Evolutionary conservation across 306 rosid species (phyloP), one percentile per base, ranked within the genome.

Genomic region (Fagus crenata): DNA sequence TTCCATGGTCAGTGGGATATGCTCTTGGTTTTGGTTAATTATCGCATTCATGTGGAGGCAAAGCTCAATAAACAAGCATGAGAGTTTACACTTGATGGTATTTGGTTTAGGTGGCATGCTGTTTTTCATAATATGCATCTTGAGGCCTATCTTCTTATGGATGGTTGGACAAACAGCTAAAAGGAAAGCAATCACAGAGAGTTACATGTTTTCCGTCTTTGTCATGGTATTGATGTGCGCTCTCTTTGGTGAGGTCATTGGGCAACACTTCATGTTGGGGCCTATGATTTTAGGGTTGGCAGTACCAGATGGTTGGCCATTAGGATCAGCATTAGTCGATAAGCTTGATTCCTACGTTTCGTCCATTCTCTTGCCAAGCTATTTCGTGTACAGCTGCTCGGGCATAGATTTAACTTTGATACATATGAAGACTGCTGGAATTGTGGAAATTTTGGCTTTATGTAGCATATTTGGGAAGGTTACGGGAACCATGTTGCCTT

Each of bases 231-330:
- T 89, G 56, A 35, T 41, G 0, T 77, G 88, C 65, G 18, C 88
- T 0, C 13, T 89, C 0, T 7, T 82, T 3, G 64, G 89, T 0
- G 97, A 89, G 84, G 0, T 77, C 0, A 36, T 82, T 4, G 97
- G 92, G 12, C 81, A 81, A 31, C 90, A 81, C 53, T 86, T 69
- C 65, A 0, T 83, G 51, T 0, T 85, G 51, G 90, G 89, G 22
- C 92, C 93, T 7, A 49, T 91, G 9, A 3, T 91, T 58, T 37
- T 91, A 3, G 93, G 96, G 1, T 61, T 89, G 8, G 91, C 86
- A 0, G 87, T 89, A 1, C 93, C 92, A 0, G 93, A 86, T 41
- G 96, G 93, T 5, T 93, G 87, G 1, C 92, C 91, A 2, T 35
- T 87, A 43, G 96, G 90, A 0, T 80, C 89, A 0, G 89, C 90